Evolutionary conservation across 108 stramenopile genomes (phyloP).

Genomic region (Skeletonema potamos): DNA sequence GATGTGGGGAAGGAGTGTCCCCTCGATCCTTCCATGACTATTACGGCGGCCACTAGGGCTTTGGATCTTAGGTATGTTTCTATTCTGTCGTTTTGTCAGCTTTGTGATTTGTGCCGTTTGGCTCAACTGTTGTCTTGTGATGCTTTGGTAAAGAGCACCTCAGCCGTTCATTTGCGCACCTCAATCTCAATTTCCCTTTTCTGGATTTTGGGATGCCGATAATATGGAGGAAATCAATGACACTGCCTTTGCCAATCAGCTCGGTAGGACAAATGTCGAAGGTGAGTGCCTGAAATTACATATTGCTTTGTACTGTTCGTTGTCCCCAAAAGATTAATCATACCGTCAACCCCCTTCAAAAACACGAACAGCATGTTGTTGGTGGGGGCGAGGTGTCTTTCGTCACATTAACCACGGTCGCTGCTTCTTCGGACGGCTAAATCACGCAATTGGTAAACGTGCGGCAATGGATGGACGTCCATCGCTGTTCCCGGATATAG

Average conservation of each 20-base stretch:
- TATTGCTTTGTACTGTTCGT: not conserved
- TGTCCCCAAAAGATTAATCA: not conserved
- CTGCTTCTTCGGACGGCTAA: slow-evolving; percentile 45
- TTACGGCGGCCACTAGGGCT: not conserved
- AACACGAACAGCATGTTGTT: slow-evolving; percentile 24
- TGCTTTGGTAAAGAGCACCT: slow-evolving; percentile 15
- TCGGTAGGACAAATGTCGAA: slow-evolving; percentile 26
- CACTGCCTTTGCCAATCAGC: slow-evolving; percentile 12
- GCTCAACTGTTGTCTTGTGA: not conserved
- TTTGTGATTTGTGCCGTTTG: not conserved
- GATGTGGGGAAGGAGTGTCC: not conserved
- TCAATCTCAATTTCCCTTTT: not conserved
- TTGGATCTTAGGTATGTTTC: not conserved
- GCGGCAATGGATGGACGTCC: slow-evolving; percentile 21
- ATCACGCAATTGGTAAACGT: slow-evolving; percentile 21
- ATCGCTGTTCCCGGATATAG: slow-evolving; percentile 24
- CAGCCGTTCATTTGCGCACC: slow-evolving; percentile 15
- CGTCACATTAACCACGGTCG: slow-evolving; percentile 22
- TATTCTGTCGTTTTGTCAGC: not conserved
- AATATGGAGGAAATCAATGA: slow-evolving; percentile 10
- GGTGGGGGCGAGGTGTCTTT: slow-evolving; percentile 43
- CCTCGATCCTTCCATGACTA: not conserved
- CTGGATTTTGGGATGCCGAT: slow-evolving; percentile 22
- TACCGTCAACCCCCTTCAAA: not conserved
- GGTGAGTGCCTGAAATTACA: slow-evolving; percentile 1